Evolutionary conservation across 345 rosid genomes (phyloP), one percentile per base, ranked within the genome.

Genomic region (Eutrema japonicum): DNA sequence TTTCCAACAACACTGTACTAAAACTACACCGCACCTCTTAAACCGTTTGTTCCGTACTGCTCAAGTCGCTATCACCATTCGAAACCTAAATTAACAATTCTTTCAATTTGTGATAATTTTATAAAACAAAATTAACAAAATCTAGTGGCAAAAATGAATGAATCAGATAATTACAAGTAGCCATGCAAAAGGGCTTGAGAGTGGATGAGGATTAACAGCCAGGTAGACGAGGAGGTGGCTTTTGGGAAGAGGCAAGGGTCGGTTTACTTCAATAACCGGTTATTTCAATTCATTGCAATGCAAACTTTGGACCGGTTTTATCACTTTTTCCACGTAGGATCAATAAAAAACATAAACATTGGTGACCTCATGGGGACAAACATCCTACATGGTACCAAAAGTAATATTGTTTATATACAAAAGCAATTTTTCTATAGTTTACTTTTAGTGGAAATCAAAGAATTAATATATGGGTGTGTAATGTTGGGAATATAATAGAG

Each of bases 211-310:
- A 70, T 55, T 2, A 64, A 57, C 8, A 30, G 52, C 51, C 80
- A 70, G 67, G 67, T 70, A 64, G 80, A 70, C 36, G 53, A 55
- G 48, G 53, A 49, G 14, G 76, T 77, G 80, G 80, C 72, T 77
- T 62, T 77, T 77, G 62, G 16, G 76, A 54, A 64, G 56, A 70
- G 76, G 66, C 80, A 64, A 77, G 40, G 72, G 80, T 77, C 80
- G 72, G 80, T 77, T 77, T 70, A 70, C 38, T 64, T 64, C 62
- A 56, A 48, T 40, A 70, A 70, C 80, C 80, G 76, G 62, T 71
- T 22, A 38, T 6, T 10, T 45, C 36, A 43, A 54, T 59, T 12
- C 54, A 9, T 32, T n/a, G 36, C 48, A 41, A n/a, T 55, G 68
- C 66, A 56, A 65, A 5, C 0, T 13, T 13, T 57, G 30, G 53